A percentile compares a stretch with the other conserved stretches of the same genome.
Evolutionary conservation across 371 early-diverging fungal genomes (phyloP).

Genomic region (Globomyces sp.): DNA sequence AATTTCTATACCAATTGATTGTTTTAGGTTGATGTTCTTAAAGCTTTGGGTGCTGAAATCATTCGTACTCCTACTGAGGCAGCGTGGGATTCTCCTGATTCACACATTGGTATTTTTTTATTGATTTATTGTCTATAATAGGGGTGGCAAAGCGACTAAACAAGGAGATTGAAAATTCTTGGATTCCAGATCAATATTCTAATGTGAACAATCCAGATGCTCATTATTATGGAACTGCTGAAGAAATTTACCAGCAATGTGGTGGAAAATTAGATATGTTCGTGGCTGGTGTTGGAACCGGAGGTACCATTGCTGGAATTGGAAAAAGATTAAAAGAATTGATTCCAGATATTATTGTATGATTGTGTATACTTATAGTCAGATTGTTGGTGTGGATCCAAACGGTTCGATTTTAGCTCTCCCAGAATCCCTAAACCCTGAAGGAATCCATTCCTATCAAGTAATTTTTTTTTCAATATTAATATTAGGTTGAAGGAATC

Average conservation of each 20-base stretch:
- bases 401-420: slow-evolving; percentile 90
- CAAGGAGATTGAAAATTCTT: slow-evolving; percentile 89
- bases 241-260: slow-evolving; percentile 57
- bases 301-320: slow-evolving; percentile 95
- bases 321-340: slow-evolving; percentile 91
- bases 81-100: slow-evolving; percentile 96
- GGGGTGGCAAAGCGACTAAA: slow-evolving; percentile 89
- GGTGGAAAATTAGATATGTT: slow-evolving; percentile 93
- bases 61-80: slow-evolving; percentile 98
- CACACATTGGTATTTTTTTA: slow-evolving; percentile 72
- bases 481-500: slow-evolving; percentile 85
- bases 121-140: not conserved
- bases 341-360: slow-evolving; percentile 66
- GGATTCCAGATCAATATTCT: slow-evolving; percentile 93
- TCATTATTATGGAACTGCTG: slow-evolving; percentile 84
- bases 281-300: slow-evolving; percentile 95
- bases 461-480: slow-evolving; percentile 17
- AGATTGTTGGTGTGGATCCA: slow-evolving; percentile 94
- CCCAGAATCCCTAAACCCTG: slow-evolving; percentile 75
- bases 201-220: slow-evolving; percentile 96
- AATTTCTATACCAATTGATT: no score
- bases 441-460: slow-evolving; percentile 53
- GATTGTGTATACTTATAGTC: no score
- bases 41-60: slow-evolving; percentile 96
- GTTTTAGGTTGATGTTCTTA: slow-evolving; percentile 75